phyloP scores from a whole-genome alignment of 768 basidiomycete genomes.

The Rhodocollybia butyracea region DNA sequence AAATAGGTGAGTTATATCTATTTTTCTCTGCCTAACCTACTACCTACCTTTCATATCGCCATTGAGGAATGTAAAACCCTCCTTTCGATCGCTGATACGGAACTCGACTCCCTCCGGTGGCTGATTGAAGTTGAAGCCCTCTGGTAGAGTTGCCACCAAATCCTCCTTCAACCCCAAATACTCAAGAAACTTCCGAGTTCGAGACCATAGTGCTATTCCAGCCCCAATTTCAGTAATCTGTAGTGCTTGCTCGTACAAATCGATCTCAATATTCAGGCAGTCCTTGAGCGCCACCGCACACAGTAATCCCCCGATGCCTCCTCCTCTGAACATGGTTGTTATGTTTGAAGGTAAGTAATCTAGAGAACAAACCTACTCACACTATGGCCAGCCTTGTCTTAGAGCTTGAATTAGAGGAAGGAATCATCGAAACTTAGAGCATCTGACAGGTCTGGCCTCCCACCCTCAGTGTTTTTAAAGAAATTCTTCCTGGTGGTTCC shows the following conservation, averaged over 20 bases:
- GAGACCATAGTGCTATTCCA: slow-evolving; percentile 38
- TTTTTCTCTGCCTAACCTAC: too few relatives aligned
- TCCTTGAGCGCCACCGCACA: slow-evolving; percentile 28
- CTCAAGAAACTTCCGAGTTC: slow-evolving; percentile 35
- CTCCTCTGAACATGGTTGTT: slow-evolving; percentile 25
- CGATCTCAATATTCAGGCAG: slow-evolving; percentile 25
- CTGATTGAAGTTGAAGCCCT: slow-evolving; percentile 8
- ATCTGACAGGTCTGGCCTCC: too few relatives aligned
- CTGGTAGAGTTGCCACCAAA: slow-evolving; percentile 12
- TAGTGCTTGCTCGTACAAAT: slow-evolving; percentile 39
- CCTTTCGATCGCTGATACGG: slow-evolving; percentile 28
- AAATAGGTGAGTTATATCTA: too few relatives aligned
- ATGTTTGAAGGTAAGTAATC: neutral
- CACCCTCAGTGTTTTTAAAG: too few relatives aligned
- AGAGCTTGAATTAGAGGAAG: too few relatives aligned
- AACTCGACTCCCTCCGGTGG: slow-evolving; percentile 18
- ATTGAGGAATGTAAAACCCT: slow-evolving; percentile 26
- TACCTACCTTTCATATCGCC: slow-evolving; percentile 20
- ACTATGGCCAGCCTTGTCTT: slow-evolving; percentile 18
- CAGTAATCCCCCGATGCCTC: slow-evolving; percentile 37
- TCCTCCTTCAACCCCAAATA: slow-evolving; percentile 33
- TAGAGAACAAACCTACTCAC: neutral
- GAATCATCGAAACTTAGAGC: too few relatives aligned
- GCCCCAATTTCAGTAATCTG: slow-evolving; percentile 40
- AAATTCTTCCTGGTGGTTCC: too few relatives aligned